Evolutionary conservation across 2,329 filamentous ascomycete genomes (phyloP), one percentile per base, ranked within the genome.

Genomic region (Fusarium chuoi): DNA sequence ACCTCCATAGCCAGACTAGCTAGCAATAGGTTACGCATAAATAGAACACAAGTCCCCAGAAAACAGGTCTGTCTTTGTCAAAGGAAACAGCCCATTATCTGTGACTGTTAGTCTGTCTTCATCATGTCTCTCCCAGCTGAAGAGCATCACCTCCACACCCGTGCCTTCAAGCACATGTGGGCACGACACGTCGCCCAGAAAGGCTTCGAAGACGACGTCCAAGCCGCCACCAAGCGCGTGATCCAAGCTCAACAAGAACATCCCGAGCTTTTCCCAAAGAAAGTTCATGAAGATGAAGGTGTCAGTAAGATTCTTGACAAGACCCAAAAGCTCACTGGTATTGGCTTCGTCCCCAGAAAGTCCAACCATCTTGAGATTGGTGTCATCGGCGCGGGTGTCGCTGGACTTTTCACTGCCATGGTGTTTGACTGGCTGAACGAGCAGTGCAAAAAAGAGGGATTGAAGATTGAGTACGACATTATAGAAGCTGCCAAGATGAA

Each of bases 381-480:
- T 1, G 49, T 58, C 15, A 13, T 75, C 4, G 68, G 71, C 1
- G 68, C 72, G 5, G 72, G 71, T 4, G 68, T 52, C 1, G 71
- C 61, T 1, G 64, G 72, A 1, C 26, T 74, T 10, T 74, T 72
- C 7, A 28, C 62, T 10, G 72, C 55, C 2, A 20, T 70, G 35
- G 11, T 69, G 0, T 62, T 75, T 2, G 68, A 75, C 9, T 62
- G 58, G 30, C 33, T 75, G 2, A 75, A 75, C 18, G 68, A 68
- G 33, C 54, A 38, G 36, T 64, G 24, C 4, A 46, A 22, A 20
- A n/a, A 28, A 0, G 30, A 45, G 3, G 45, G 51, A 6, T 62
- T 81, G 14, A 75, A 79, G 14, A 76, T 83, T 35, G 72, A 79
- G 13, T 84, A 83, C 41, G 81, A 84, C 1, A 82, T 85, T 14